Evolutionary conservation across 352 stramenopile genomes (phyloP), one percentile per base, ranked within the genome.

Genomic region (Pythium vanterpoolii): DNA sequence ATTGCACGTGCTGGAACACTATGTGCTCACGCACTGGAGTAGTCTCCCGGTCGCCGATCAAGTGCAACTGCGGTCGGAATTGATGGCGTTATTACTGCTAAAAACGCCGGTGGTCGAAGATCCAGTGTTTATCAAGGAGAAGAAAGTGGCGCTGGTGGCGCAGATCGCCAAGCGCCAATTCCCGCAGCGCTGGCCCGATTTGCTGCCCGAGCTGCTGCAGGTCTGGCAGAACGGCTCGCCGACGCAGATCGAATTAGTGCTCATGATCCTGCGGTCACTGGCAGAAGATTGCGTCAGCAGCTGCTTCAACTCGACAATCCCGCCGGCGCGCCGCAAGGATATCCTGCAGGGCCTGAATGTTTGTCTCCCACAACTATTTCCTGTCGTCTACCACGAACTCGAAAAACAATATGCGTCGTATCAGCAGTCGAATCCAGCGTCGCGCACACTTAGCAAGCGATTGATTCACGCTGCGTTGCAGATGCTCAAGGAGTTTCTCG

Each of bases 401-500:
- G 83, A 90, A 66, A 78, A 76, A 48, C 83, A 90, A 52, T 93
- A 88, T 49, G 66, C 72, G 13, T 34, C 59, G 30, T 86, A 87
- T 51, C 77, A n/a, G n/a, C n/a, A 79, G 57, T 54, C 66, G 0
- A 64, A 72, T 1, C 6, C 21, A 13, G 42, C 45, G 36, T 60
- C 73, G 43, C 62, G 67, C 18, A 63, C 63, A 5, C 56, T 44
- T 18, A 87, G 77, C 60, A 73, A 82, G 58, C 71, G 72, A 47
- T 56, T 93, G 7, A 79, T 90, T 24, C 70, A 88, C 26, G 77
- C 80, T 1, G 72, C 76, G 27, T 44, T 93, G 40, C 63, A 82
- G 39, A 90, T 90, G 78, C 62, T 93, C 18, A 89, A 86, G 50
- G 83, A 90, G 61, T 93, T 93, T 62, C 60, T 93, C 6, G 83